These are phyloP conservation scores for Lactifluus rugatus DNA, from an alignment of 768 basidiomycete genomes.

Conservation along the genomic window DNA sequence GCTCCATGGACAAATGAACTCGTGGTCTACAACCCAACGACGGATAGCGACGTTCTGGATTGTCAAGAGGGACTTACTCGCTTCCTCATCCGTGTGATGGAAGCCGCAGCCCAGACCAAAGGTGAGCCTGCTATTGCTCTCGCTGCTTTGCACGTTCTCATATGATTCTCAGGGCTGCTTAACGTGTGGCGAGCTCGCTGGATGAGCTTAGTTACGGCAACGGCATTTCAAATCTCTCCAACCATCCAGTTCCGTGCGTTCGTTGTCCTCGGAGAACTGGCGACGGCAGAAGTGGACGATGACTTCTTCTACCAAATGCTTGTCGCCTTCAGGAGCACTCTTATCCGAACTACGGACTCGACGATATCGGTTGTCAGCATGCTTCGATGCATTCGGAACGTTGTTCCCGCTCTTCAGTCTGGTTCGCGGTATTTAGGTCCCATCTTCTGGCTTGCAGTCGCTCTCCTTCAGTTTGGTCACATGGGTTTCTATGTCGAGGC, in stretches of 20 bases:
- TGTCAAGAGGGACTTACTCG: slow-evolving; percentile 54
- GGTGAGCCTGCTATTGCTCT: slow-evolving; percentile 38
- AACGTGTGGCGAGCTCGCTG: slow-evolving; percentile 91
- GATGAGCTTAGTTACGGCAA: slow-evolving; percentile 83
- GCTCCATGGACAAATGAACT: slow-evolving; percentile 63
- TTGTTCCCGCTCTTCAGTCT: slow-evolving; percentile 59
- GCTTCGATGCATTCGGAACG: slow-evolving; percentile 73
- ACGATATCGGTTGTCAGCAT: slow-evolving; percentile 73
- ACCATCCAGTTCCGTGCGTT: slow-evolving; percentile 86
- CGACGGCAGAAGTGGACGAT: slow-evolving; percentile 79
- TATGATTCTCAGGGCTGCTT: slow-evolving; percentile 42
- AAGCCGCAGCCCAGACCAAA: slow-evolving; percentile 53
- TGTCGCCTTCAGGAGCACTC: slow-evolving; percentile 69
- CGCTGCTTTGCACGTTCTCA: slow-evolving; percentile 12
- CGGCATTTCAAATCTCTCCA: slow-evolving; percentile 83
- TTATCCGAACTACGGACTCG: slow-evolving; percentile 61
- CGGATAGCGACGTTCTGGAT: slow-evolving; percentile 49
- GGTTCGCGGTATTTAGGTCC: slow-evolving; percentile 64
- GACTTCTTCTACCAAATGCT: slow-evolving; percentile 91
- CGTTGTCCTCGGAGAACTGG: slow-evolving; percentile 72
- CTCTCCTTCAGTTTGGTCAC: slow-evolving; percentile 70
- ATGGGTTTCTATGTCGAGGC: slow-evolving; percentile 62
- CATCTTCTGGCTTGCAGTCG: slow-evolving; percentile 84
- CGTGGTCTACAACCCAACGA: slow-evolving; percentile 41
- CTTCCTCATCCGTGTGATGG: slow-evolving; percentile 54